Base-by-base conservation (phyloP, 2,329 filamentous ascomycete genomes). In the Aspergillus neotritici region DNA sequence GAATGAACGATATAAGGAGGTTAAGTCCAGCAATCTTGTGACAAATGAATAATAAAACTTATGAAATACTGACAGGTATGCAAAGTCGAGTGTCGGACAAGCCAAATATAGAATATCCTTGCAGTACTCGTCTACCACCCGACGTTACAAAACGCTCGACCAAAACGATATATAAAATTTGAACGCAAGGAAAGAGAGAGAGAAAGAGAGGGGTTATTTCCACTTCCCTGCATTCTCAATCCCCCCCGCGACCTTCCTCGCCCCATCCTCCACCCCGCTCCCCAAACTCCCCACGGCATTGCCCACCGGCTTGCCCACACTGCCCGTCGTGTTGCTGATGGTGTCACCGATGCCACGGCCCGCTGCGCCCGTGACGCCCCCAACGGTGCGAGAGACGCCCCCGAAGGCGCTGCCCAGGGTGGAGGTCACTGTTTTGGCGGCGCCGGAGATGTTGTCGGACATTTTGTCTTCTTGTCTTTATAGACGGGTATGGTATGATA, bases 221-320 rank as follows among this genome's bases (percentile, higher is more conserved):
- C 77, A 79, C 57, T 80, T 63, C 3, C 79, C 78, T 9, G 78
- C 78, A 54, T 79, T 67, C 63, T 81, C 77, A 5, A 77, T 72
- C 0, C 78, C 77, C 62, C 76, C 71, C 11, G 73, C 72, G 2
- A 80, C 67, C 36, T 62, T 65, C 34, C 67, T 65, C 31, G 70
- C 61, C 2, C 76, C 79, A 34, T 69, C 66, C 63, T 80, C 70
- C 2, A 82, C 51, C 0, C 78, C 78, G 2, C 69, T 73, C 5
- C 76, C 76, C 6, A 78, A 55, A 50, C 71, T 76, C 6, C 71
- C 68, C 10, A 82, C 43, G 2, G 71, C 77, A 52, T 82, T 74
- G 6, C 79, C 79, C 1, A 82, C 55, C 1, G 77, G 75, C 43
- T 70, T 71, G 12, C 75, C 78, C 8, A 70, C 59, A n/a, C 70